Evolutionary conservation across 1,139 yeast species (phyloP), one percentile per base, ranked within the genome.

Genomic region (Suhomyces yuchorum): DNA sequence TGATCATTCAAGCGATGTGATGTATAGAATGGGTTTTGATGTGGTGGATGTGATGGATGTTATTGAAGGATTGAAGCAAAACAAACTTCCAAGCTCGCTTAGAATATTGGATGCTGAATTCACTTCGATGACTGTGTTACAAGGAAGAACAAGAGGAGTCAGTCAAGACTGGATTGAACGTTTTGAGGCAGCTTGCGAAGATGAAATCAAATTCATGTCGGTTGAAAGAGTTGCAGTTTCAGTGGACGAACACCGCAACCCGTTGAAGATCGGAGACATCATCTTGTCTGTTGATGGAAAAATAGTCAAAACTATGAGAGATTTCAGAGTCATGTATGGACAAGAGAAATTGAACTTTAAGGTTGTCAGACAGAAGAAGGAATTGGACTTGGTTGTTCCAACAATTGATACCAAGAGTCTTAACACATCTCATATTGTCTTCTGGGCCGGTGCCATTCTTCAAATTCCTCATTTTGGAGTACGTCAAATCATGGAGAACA

Each of bases 141-240:
- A 84, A 58, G 96, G 96, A 2, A 82, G 97, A 66, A 80, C 88
- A 43, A 78, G 90, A 60, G 96, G 96, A 14, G 96, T 91, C 18
- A 80, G 93, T 1, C 93, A 87, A 58, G 82, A 82, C 37, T 89
- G 96, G 96, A 86, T 91, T 53, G 63, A 74, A 33, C 75, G 75
- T 55, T 80, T 88, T 60, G 96, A 88, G 63, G 75, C 78, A 28
- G 74, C 60, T 23, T 67, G 75, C 45, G 73, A 77, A 30, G 89
- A 86, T 59, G 84, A 87, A 56, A 76, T 86, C 44, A 90, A 88
- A 59, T 80, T 91, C 52, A 78, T 89, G 60, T 75, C 83, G 12
- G 95, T 89, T 14, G 77, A 84, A 20, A 79, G 93, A 58, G 84
- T 86, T 3, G 81, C 89, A 1, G 77, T 85, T 11, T 59, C 65